Conservation (phyloP, 768 basidiomycete species). For the Panus rudis region DNA sequence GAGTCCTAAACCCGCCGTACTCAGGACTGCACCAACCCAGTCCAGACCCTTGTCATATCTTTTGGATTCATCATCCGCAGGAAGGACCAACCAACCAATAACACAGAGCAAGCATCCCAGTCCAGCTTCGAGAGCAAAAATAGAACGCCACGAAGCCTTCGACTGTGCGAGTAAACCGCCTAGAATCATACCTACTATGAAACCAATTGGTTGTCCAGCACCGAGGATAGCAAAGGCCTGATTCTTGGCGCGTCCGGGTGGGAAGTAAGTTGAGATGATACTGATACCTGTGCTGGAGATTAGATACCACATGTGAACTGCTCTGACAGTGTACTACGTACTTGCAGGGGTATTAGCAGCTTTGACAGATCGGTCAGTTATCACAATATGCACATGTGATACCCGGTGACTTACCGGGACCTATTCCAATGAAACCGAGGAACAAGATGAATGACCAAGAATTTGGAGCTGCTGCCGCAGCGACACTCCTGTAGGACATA, state of each 20-base stretch:
- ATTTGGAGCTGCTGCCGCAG: slow-evolving; percentile 23
- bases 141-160: slow-evolving; percentile 25
- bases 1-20: slow-evolving; percentile 26
- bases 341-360: slow-evolving; percentile 30
- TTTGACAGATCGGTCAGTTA: neutral
- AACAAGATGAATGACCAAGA: slow-evolving; percentile 24
- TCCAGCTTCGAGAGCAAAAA: slow-evolving; percentile 28
- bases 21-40: slow-evolving; percentile 29
- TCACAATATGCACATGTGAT: neutral
- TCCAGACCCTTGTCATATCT: slow-evolving; percentile 28
- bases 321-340: slow-evolving; percentile 8
- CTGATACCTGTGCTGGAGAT: slow-evolving; percentile 9
- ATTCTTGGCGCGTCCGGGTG: slow-evolving; percentile 24
- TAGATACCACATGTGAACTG: neutral
- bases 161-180: slow-evolving; percentile 28
- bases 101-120: slow-evolving; percentile 23
- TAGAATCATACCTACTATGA: slow-evolving; percentile 26
- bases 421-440: slow-evolving; percentile 26
- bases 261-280: slow-evolving; percentile 24
- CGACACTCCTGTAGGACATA: slow-evolving; percentile 20
- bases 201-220: slow-evolving; percentile 28
- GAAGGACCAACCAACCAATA: slow-evolving; percentile 19
- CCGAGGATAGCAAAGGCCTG: slow-evolving; percentile 29
- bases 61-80: slow-evolving; percentile 9
- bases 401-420: slow-evolving; percentile 13